These are phyloP conservation scores for Ogataea zsoltii DNA, from an alignment of 805 yeast genomes.

Conservation along the genomic window DNA sequence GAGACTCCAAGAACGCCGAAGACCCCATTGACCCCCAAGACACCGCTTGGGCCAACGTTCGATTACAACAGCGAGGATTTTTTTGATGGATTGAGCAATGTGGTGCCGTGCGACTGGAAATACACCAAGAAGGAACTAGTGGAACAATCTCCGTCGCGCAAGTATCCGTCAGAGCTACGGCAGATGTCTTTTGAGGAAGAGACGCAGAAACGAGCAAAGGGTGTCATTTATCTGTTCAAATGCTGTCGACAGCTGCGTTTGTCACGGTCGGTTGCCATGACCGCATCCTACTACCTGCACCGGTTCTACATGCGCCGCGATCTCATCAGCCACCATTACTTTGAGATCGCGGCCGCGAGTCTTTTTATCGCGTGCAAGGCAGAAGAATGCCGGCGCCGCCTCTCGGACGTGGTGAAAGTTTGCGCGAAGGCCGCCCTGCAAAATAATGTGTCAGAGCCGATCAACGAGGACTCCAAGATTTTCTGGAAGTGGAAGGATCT, in stretches of 20 bases:
- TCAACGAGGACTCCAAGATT: conserved; percentile 47
- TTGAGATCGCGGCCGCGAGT: conserved; percentile 51
- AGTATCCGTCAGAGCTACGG: conserved; percentile 20
- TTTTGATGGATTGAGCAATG: conserved; percentile 33
- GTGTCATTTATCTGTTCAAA: conserved; percentile 45
- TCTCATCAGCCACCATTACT: conserved; percentile 44
- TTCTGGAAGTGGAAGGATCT: conserved; percentile 54
- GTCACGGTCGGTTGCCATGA: conserved; percentile 48
- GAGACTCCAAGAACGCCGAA: conserved; percentile 16
- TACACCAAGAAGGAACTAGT: conserved; percentile 28
- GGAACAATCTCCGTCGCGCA: conserved; percentile 37
- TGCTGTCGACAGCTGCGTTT: conserved; percentile 45
- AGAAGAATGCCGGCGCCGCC: conserved; percentile 50
- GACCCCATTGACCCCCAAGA: conserved; percentile 13
- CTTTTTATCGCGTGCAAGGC: conserved; percentile 54
- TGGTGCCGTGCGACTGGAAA: conserved; percentile 29
- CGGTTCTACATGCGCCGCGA: conserved; percentile 52
- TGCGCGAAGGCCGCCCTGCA: conserved; percentile 46
- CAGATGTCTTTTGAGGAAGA: conserved; percentile 41
- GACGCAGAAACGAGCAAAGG: conserved; percentile 45
- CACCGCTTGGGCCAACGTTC: conserved; percentile 4
- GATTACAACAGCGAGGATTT: conserved; percentile 21
- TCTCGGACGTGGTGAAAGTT: conserved; percentile 49
- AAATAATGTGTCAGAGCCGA: conserved; percentile 39
- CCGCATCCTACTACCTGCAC: conserved; percentile 50